Evolutionary conservation across 2,329 filamentous ascomycete genomes (phyloP), one percentile per base, ranked within the genome.

Genomic region (Endothia cerciana): DNA sequence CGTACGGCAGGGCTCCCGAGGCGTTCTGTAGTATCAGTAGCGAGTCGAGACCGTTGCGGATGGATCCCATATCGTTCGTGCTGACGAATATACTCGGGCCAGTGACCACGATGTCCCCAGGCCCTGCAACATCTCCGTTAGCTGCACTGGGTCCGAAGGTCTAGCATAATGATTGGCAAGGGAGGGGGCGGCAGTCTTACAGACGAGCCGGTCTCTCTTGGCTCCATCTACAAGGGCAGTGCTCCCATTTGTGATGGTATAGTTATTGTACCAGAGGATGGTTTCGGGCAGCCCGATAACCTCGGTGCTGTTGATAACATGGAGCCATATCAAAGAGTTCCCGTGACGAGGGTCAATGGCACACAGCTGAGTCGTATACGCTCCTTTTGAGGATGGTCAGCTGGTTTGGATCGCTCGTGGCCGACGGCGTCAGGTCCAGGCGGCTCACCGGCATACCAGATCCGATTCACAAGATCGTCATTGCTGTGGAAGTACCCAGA

Each of bases 51-150:
- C 82, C 82, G 66, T 85, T 84, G 22, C 79, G 77, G 6, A 86
- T 77, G 36, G 80, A 79, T n/a, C 80, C 76, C 51, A 85, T 74
- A 69, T 87, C 85, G 36, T 82, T 81, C 0, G 84, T 87, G 7
- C 82, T 84, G 2, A 87, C 81, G 8, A 84, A 80, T 10, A 86
- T 80, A 33, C 77, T 81, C 4, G 85, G 84, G 0, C 85, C 77
- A 3, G 85, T 82, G 67, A 87, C 85, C 3, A 80, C 80, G 78
- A 88, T 85, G 71, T 89, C 87, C 0, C 87, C 87, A 13, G 86
- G 82, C 85, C 86, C 89, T 61, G 28, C 28, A 4, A 4, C 15
- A 38, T 5, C 6, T 61, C n/a, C 28, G 17, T 59, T 7, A n/a
- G 19, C 41, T 13, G 6, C 38, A 17, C 11, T 1, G 11, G 17